These are phyloP conservation scores for Aphanomyces astaci DNA, from an alignment of 352 stramenopile genomes.

Conservation along the genomic window DNA sequence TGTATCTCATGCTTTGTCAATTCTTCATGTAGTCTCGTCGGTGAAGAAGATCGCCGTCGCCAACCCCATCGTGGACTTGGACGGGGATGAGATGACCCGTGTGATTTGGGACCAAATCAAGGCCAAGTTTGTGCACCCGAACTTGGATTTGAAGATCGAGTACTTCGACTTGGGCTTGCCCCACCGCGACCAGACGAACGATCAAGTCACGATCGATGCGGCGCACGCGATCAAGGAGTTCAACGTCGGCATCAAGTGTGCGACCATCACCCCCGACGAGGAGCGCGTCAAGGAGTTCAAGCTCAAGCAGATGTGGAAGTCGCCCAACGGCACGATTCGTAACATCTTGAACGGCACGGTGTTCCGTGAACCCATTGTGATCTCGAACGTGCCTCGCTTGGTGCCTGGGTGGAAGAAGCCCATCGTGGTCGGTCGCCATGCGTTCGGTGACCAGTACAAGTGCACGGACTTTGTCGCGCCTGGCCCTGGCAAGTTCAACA, in stretches of 20 bases:
- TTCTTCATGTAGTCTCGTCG: slow-evolving; percentile 15
- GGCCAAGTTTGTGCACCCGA: slow-evolving; percentile 70
- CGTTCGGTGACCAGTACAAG: slow-evolving; percentile 87
- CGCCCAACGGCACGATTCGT: slow-evolving; percentile 79
- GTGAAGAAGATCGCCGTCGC: slow-evolving; percentile 63
- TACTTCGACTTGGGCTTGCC: slow-evolving; percentile 79
- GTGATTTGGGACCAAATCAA: slow-evolving; percentile 61
- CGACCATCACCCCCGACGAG: slow-evolving; percentile 85
- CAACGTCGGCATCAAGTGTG: slow-evolving; percentile 84
- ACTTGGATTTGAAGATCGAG: slow-evolving; percentile 77
- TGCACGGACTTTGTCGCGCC: slow-evolving; percentile 71
- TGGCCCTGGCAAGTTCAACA: slow-evolving; percentile 63
- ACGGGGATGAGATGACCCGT: slow-evolving; percentile 83
- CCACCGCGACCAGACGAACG: slow-evolving; percentile 74
- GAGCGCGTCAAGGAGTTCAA: slow-evolving; percentile 71
- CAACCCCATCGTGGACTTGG: slow-evolving; percentile 79
- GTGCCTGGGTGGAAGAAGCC: slow-evolving; percentile 82
- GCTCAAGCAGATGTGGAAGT: slow-evolving; percentile 81
- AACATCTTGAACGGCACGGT: slow-evolving; percentile 82
- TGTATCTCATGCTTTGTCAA: background rate
- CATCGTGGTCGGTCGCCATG: slow-evolving; percentile 82
- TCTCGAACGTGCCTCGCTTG: slow-evolving; percentile 77
- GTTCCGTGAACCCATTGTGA: slow-evolving; percentile 84
- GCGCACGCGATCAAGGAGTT: slow-evolving; percentile 67
- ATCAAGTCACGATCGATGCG: slow-evolving; percentile 73